Evolutionary conservation across 2,329 filamentous ascomycete genomes (phyloP).

Genomic region (Exophiala xenobiotica): DNA sequence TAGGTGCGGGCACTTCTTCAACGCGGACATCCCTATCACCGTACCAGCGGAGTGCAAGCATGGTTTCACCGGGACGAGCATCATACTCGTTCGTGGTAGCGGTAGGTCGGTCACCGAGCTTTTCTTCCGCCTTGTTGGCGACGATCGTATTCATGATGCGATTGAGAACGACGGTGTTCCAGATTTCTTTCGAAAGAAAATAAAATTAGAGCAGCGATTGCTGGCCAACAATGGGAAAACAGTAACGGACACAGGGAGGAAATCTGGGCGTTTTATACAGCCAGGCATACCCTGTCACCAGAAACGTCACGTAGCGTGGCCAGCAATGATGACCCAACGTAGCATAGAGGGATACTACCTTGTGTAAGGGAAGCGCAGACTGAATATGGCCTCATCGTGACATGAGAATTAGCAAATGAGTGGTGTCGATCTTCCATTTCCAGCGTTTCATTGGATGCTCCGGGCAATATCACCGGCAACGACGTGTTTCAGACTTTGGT

Average conservation of each 20-base stretch:
- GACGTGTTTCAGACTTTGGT: background rate
- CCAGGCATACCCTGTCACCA: background rate
- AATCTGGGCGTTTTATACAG: background rate
- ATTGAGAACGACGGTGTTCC: background rate
- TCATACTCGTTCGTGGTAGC: slow-evolving; percentile 2
- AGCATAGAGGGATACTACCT: no score
- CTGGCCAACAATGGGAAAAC: background rate
- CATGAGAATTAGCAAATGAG: no score
- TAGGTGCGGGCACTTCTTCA: slow-evolving; percentile 51
- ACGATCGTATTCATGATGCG: slow-evolving; percentile 3
- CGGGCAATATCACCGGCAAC: background rate
- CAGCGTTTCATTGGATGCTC: no score
- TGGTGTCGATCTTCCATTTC: no score
- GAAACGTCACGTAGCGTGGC: background rate
- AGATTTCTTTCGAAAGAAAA: background rate
- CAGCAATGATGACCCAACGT: no score
- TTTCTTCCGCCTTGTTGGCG: slow-evolving; percentile 10
- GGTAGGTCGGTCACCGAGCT: slow-evolving; percentile 10
- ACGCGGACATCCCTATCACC: slow-evolving; percentile 57
- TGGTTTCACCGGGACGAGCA: slow-evolving; percentile 31
- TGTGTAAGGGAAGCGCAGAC: no score
- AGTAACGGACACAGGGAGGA: background rate
- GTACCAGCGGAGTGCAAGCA: slow-evolving; percentile 57
- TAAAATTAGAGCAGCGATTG: background rate
- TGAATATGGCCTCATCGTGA: no score